Percentiles rank a stretch among this genome's conserved stretches.
Conservation (phyloP, 176 grass and related monocot species). For the Bolboschoenus planiculmis region DNA sequence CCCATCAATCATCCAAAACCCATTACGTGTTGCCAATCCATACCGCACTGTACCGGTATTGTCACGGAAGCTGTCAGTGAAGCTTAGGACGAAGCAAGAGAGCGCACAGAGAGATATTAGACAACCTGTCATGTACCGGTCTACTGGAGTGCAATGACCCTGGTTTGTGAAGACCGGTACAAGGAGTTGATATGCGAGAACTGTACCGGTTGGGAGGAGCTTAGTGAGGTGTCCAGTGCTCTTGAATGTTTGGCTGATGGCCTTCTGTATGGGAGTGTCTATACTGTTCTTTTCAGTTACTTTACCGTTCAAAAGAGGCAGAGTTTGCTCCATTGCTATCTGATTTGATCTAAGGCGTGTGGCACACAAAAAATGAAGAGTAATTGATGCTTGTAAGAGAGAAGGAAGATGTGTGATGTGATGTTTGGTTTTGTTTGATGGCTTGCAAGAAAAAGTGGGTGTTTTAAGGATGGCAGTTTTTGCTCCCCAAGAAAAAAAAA, state of each 20-base stretch:
- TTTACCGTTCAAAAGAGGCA: slow-evolving; percentile 35
- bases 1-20: slow-evolving; percentile 59
- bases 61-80: slow-evolving; percentile 69
- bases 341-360: neutral
- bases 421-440: slow-evolving; percentile 28
- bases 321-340: slow-evolving; percentile 25
- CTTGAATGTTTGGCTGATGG: slow-evolving; percentile 47
- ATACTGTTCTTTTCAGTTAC: slow-evolving; percentile 17
- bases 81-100: slow-evolving; percentile 61
- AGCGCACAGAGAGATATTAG: slow-evolving; percentile 46
- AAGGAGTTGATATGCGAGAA: slow-evolving; percentile 57
- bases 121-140: slow-evolving; percentile 36
- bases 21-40: slow-evolving; percentile 49
- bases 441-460: slow-evolving; percentile 27
- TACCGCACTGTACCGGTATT: slow-evolving; percentile 41
- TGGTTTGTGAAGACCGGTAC: slow-evolving; percentile 45
- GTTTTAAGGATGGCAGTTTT: slow-evolving; percentile 6
- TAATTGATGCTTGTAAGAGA: neutral
- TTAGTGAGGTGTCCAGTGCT: slow-evolving; percentile 58
- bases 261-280: slow-evolving; percentile 37
- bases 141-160: slow-evolving; percentile 30
- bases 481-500: neutral
- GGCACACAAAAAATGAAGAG: slow-evolving; percentile 14
- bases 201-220: slow-evolving; percentile 66
- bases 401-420: neutral